Evolutionary conservation across 345 rosid species (phyloP).

Genomic region (Melastoma malabathricum): DNA sequence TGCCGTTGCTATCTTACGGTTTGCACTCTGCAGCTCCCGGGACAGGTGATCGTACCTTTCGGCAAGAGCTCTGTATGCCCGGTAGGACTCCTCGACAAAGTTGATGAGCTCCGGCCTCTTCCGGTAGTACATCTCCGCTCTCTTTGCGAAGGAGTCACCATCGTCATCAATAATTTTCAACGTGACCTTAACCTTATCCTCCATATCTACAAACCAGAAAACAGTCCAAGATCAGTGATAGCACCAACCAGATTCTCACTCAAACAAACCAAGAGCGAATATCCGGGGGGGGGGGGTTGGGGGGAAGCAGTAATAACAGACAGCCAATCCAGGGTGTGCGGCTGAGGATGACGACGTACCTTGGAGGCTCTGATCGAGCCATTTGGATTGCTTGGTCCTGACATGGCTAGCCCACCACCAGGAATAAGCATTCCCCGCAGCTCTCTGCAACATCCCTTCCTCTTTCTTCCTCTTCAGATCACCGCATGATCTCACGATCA

Average conservation of each 20-base stretch:
- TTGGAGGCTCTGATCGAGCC: conserved; percentile 38
- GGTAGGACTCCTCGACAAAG: conserved; percentile 51
- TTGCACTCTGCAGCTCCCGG: too few relatives aligned
- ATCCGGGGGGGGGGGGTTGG: too few relatives aligned
- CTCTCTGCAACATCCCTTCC: conserved; percentile 26
- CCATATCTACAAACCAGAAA: too few relatives aligned
- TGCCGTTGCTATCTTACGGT: too few relatives aligned
- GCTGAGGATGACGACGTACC: conserved; percentile 10
- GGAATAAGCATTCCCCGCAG: conserved; percentile 35
- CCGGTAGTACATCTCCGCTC: conserved; percentile 68
- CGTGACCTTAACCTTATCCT: too few relatives aligned
- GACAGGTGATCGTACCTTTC: conserved; percentile 16
- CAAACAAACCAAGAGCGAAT: too few relatives aligned
- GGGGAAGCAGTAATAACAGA: too few relatives aligned
- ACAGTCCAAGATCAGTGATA: too few relatives aligned
- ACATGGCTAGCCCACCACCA: conserved; percentile 52
- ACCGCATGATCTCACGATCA: too few relatives aligned
- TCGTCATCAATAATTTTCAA: conserved; percentile 10
- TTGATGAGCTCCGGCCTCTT: conserved; percentile 62
- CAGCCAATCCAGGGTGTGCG: too few relatives aligned
- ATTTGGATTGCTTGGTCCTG: conserved; percentile 38
- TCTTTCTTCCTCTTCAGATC: too few relatives aligned
- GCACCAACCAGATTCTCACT: too few relatives aligned
- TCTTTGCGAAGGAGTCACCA: conserved; percentile 60
- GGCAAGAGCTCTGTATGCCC: conserved; percentile 61